These are phyloP conservation scores for Tieghemostelium lacteum DNA, from an alignment of 78 protist genomes.

Conservation along the genomic window DNA sequence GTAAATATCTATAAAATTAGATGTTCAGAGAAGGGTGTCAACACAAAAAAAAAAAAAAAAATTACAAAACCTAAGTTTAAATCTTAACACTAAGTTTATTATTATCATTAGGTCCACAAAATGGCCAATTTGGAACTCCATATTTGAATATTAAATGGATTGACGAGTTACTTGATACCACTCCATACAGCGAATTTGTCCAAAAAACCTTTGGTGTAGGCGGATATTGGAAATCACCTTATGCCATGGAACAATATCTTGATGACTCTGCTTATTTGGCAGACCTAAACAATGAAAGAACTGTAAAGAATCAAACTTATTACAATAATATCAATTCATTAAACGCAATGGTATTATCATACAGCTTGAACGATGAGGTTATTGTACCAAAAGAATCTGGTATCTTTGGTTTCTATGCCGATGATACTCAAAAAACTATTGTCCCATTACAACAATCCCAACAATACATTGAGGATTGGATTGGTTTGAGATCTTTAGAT, in stretches of 20 bases:
- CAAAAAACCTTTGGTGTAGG: constrained; percentile 29
- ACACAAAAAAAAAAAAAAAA: no score
- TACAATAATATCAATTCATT: constrained; percentile 31
- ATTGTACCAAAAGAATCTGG: constrained; percentile 74
- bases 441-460: constrained; percentile 56
- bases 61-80: no score
- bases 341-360: constrained; percentile 57
- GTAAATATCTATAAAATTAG: background rate
- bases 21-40: no score
- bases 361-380: constrained; percentile 34
- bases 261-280: constrained; percentile 59
- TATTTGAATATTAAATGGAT: constrained; percentile 64
- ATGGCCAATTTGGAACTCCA: constrained; percentile 65
- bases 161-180: constrained; percentile 29
- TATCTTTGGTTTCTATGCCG: constrained; percentile 75
- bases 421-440: background rate
- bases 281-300: constrained; percentile 80
- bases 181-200: constrained; percentile 24
- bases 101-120: constrained; percentile 22
- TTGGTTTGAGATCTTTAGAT: constrained; percentile 75
- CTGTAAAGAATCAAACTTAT: constrained; percentile 67
- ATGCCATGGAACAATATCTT: constrained; percentile 24
- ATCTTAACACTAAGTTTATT: background rate
- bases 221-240: constrained; percentile 63
- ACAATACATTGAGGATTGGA: constrained; percentile 75